Conservation (phyloP, 495 filamentous ascomycete genomes). For the Hyaloscypha finlandica region DNA sequence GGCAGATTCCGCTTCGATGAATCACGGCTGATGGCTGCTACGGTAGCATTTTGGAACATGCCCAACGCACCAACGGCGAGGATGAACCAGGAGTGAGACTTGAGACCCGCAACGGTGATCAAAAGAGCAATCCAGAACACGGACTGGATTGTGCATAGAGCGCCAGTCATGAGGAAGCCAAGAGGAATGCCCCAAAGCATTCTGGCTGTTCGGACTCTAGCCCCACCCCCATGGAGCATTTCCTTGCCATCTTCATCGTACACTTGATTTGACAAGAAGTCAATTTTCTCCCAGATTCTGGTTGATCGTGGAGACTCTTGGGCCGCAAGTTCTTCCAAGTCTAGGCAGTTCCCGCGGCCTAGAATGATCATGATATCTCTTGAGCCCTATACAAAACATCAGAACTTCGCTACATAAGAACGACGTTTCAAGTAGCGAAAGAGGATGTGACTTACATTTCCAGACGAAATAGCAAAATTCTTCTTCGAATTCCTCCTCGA, state of each 20-base stretch:
- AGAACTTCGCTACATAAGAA: no score
- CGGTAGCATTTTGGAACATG: conserved; percentile 48
- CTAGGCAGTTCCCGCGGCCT: conserved; percentile 38
- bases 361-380: conserved; percentile 46
- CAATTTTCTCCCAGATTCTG: conserved; percentile 3
- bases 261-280: not conserved
- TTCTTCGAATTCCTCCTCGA: conserved; percentile 24
- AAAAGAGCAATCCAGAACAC: conserved; percentile 45
- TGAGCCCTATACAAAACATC: not conserved
- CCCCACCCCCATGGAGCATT: not conserved
- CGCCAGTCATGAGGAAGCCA: conserved; percentile 5
- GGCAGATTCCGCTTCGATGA: conserved; percentile 1
- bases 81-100: conserved; percentile 4
- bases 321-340: conserved; percentile 49
- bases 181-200: not conserved
- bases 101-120: conserved; percentile 30
- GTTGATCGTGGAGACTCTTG: not conserved
- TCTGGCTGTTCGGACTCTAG: not conserved
- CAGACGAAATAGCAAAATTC: conserved; percentile 41
- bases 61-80: conserved; percentile 35
- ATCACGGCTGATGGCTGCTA: conserved; percentile 33
- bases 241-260: not conserved
- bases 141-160: conserved; percentile 29
- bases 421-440: no score
- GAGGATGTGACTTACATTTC: conserved; percentile 38